Conservation (phyloP, 148 eudicot genomes). For the Cornus florida region DNA sequence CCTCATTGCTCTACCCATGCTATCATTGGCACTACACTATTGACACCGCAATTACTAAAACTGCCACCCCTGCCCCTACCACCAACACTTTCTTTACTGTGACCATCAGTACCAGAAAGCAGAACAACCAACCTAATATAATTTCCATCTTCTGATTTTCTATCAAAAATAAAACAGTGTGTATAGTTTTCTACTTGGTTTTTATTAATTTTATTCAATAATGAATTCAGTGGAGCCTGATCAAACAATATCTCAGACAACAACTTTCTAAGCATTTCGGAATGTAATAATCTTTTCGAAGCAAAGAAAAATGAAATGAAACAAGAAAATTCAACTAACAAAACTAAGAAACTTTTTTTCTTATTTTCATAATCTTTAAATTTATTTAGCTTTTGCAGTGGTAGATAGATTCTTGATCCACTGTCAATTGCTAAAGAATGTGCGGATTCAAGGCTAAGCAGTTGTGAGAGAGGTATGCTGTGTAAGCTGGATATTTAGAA, state of each 20-base stretch:
- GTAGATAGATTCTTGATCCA: no score
- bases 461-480: no score
- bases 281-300: neutral
- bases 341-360: no score
- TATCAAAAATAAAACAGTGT: neutral
- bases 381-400: no score
- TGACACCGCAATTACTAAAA: neutral
- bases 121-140: neutral
- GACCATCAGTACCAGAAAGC: neutral
- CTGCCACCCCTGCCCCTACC: no score
- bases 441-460: no score
- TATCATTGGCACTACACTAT: neutral
- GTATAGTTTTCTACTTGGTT: neutral
- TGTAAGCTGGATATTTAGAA: no score
- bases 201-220: neutral
- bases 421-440: no score
- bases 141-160: neutral
- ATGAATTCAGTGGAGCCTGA: neutral
- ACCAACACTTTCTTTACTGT: neutral
- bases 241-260: neutral
- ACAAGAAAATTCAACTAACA: no score
- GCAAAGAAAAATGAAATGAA: no score
- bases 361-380: no score
- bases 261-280: neutral
- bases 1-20: neutral